These are phyloP conservation scores for Cicer chorassanicum DNA, from an alignment of 306 rosid species.

Conservation along the genomic window DNA sequence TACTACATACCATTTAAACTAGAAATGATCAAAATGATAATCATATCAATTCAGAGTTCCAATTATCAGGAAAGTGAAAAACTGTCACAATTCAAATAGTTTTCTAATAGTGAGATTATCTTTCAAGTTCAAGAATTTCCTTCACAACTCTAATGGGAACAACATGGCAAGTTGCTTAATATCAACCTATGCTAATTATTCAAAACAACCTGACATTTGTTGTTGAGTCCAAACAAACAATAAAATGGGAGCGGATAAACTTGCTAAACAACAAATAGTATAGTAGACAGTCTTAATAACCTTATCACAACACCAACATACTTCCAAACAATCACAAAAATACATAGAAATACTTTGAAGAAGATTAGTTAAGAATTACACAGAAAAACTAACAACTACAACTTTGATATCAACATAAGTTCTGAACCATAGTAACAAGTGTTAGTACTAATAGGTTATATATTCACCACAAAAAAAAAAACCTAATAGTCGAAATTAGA, in stretches of 20 bases:
- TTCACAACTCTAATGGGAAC: not conserved
- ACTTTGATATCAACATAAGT: no score
- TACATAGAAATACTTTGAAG: no score
- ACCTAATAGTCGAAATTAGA: no score
- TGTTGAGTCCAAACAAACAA: conserved; percentile 21
- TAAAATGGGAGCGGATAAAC: conserved; percentile 4
- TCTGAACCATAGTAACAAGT: no score
- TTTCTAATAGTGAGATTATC: not conserved
- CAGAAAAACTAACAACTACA: no score
- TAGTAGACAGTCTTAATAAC: not conserved
- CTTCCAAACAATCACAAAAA: no score
- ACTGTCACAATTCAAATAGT: not conserved
- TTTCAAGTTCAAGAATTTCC: conserved; percentile 25
- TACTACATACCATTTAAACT: no score
- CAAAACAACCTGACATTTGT: conserved; percentile 2
- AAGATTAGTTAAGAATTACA: no score
- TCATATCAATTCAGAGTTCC: conserved; percentile 2
- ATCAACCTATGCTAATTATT: conserved; percentile 11
- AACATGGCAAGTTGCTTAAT: conserved; percentile 8
- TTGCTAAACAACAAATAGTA: conserved; percentile 18
- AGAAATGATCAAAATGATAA: not conserved
- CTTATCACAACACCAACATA: no score
- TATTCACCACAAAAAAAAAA: no score
- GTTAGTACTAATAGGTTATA: no score
- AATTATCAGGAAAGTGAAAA: not conserved